Base-by-base conservation (phyloP, 2,329 filamentous ascomycete species). In the Zarea fungicola region DNA sequence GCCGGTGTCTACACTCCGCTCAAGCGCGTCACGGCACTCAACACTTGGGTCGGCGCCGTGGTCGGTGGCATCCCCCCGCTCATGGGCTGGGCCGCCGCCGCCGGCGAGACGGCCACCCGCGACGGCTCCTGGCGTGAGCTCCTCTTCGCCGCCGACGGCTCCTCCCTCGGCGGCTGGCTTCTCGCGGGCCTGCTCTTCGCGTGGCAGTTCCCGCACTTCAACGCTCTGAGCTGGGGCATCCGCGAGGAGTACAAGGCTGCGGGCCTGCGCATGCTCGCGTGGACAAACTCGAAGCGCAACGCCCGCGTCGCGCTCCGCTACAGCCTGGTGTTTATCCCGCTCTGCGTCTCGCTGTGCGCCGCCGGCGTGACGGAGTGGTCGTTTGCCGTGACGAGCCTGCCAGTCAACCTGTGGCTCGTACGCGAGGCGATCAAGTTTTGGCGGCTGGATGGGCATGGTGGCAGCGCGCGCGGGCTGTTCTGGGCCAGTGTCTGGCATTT, bases 141-240 rank as follows among this genome's bases (percentile, higher is more conserved):
- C 32, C 73, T 95, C 0, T 80, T 95, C 49, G 84, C 77, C 1
- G 60, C 62, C 11, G 78, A 81, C 56, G 87, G 60, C 63, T 84
- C 64, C 60, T 81, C 65, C 22, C 70, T 83, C 10, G 93, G 93
- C 5, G 93, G 92, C 4, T 99, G 93, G 93, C 71, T 97, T 1
- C 73, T 96, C 13, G 92, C 89, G 1, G 82, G 78, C 0, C 71
- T 97, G 6, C 74, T 99, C 5, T 95, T 96, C 57, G 86, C 90
- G 11, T 99, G 93, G 93, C 92, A 99, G 64, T 97, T 99, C 62
- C 90, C 93, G 3, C 93, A 99, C 69, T 99, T 99, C 73, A 97
- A 96, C 77, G 86, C 91, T 1, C 76, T 99, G 19, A 91, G 87
- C 40, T 95, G 92, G 80, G 76, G 81, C 4, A 95, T 97, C 52